Evolutionary conservation across 192 early-diverging fungal genomes (phyloP), one percentile per base, ranked within the genome.

Genomic region (Gryganskiella cystojenkinii): DNA sequence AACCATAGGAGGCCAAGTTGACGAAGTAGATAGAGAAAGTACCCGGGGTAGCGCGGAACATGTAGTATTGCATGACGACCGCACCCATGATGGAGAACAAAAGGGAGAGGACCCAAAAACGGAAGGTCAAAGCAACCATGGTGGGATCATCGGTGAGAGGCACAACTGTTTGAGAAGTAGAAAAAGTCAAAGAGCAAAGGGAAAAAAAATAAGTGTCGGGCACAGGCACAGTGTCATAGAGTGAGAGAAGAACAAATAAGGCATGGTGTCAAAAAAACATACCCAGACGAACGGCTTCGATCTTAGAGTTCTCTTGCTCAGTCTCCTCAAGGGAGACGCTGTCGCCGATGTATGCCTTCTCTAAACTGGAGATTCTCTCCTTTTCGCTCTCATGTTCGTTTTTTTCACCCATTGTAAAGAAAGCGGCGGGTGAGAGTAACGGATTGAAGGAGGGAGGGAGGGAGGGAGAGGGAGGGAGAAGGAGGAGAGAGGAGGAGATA

Each of bases 121-220:
- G 72, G 50, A 83, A 81, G 15, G 85, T 86, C 33, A 86, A 30
- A n/a, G 73, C 50, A 33, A 76, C 71, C 56, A 84, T 53, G 19
- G 69, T 64, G 30, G 74, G 62, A 66, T 87, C 84, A 56, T 71
- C 70, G 42, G 57, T 59, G 57, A 59, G 57, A 59, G 57, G 57
- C 57, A 59, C 57, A 59, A 59, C 57, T 59, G 43, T 28, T 13
- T 56, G 10, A 37, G 55, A 56, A 56, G 22, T 56, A 56, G 34
- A 56, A 56, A 24, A n/a, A n/a, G n/a, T n/a, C n/a, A 35, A 37
- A n/a, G 11, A 19, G 30, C 19, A 30, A 6, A 24, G 4, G 0
- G 17, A 56, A 37, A n/a, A 6, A 56, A 56, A 19, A 56, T 9
- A 37, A 56, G 30, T 33, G 53, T 54, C 53, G 30, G 25, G 2